Conservation (phyloP, 768 basidiomycete species). For the Lactarius indigo region DNA sequence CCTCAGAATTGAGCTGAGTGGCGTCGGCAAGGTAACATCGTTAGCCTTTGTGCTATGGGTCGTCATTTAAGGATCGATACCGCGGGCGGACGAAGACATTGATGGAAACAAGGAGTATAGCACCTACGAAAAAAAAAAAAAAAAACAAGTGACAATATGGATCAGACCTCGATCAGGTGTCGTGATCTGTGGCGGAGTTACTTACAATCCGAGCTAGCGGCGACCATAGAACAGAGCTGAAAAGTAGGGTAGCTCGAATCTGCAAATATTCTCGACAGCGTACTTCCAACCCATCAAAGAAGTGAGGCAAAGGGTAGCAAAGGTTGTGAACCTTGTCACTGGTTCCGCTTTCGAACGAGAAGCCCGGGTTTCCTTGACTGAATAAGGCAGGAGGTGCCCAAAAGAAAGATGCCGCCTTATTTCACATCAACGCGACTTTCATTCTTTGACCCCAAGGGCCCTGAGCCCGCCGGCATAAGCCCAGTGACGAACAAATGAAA, state of each 20-base stretch:
- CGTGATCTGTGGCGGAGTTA: constrained; percentile 21
- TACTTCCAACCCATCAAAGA: constrained; percentile 1
- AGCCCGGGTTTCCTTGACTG: constrained; percentile 17
- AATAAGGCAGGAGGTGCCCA: constrained; percentile 17
- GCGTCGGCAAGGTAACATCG: constrained; percentile 22
- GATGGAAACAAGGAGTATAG: constrained; percentile 12
- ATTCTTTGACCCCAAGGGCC: constrained; percentile 15
- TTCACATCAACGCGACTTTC: constrained; percentile 22
- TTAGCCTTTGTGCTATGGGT: background rate
- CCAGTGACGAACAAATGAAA: constrained; percentile 2
- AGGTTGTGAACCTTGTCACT: constrained; percentile 15
- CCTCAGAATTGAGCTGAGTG: background rate
- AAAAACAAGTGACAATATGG: background rate
- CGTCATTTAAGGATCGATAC: constrained; percentile 3
- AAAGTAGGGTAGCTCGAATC: constrained; percentile 7
- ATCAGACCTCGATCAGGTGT: constrained; percentile 5
- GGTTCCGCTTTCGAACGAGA: constrained; percentile 20
- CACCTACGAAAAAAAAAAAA: background rate
- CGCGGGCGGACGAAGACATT: constrained; percentile 2
- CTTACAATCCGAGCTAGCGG: background rate
- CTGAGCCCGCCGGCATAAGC: constrained; percentile 2
- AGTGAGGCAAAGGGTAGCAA: constrained; percentile 6
- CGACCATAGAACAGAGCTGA: background rate
- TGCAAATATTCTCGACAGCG: background rate
- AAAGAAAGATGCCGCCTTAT: constrained; percentile 9